Percentiles rank a stretch among this genome's conserved stretches.
Conservation (phyloP, 192 early-diverging fungal species). For the Coemansia sp. region DNA sequence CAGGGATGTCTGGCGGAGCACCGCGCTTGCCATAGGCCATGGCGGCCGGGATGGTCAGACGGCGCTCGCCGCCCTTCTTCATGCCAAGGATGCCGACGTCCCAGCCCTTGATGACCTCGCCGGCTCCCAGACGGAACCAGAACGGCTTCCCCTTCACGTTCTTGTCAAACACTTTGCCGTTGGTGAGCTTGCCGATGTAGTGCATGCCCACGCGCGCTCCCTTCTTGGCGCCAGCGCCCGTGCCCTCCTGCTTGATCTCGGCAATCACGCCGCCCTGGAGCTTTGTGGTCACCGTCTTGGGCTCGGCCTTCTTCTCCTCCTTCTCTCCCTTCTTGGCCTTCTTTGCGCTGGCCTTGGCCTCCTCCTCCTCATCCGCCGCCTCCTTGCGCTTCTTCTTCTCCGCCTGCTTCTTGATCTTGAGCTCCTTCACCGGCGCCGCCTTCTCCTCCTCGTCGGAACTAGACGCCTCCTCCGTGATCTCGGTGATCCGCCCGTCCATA, state of each 20-base stretch:
- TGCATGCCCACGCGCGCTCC: slow-evolving; percentile 73
- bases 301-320: slow-evolving; percentile 30
- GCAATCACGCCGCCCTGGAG: slow-evolving; percentile 77
- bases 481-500: slow-evolving; percentile 47
- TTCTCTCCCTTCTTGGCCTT: slow-evolving; percentile 39
- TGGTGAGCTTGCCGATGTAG: slow-evolving; percentile 91
- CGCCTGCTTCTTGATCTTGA: slow-evolving; percentile 59
- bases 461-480: slow-evolving; percentile 44
- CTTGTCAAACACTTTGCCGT: slow-evolving; percentile 96
- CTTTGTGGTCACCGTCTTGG: slow-evolving; percentile 52
- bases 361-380: slow-evolving; percentile 10
- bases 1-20: slow-evolving; percentile 92
- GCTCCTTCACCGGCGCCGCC: slow-evolving; percentile 20
- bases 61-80: slow-evolving; percentile 88
- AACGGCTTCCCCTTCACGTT: slow-evolving; percentile 91
- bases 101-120: slow-evolving; percentile 98
- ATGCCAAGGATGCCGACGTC: slow-evolving; percentile 89
- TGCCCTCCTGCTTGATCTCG: slow-evolving; percentile 74
- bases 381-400: slow-evolving; percentile 31
- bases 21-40: slow-evolving; percentile 73
- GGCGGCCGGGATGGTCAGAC: slow-evolving; percentile 85
- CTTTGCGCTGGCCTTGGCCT: slow-evolving; percentile 19
- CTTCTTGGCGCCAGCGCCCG: slow-evolving; percentile 64
- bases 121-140: slow-evolving; percentile 80
- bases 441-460: slow-evolving; percentile 34